A percentile compares a stretch with the other conserved stretches of the same genome.
These are phyloP conservation scores for Fusarium algeriense DNA, from an alignment of 2,329 filamentous ascomycete genomes.

Conservation along the genomic window DNA sequence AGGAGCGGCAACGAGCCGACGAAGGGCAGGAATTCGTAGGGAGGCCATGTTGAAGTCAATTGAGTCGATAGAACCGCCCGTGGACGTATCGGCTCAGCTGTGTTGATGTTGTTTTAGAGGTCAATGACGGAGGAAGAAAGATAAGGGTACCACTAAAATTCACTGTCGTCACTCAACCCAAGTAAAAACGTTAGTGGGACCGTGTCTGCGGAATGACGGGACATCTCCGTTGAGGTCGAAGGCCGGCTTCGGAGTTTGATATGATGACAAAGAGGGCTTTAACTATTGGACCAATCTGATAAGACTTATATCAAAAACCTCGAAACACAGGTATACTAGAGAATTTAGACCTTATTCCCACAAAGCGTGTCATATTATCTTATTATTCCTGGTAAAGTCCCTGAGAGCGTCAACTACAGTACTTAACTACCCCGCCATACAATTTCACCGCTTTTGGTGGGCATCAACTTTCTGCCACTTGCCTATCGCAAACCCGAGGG, in stretches of 20 bases:
- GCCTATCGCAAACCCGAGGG: conserved; percentile 16
- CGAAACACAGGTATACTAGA: neutral
- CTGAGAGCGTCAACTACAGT: neutral
- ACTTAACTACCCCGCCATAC: conserved; percentile 42
- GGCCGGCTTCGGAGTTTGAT: conserved; percentile 46
- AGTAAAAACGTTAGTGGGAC: conserved; percentile 37
- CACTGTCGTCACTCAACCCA: conserved; percentile 42
- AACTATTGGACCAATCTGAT: conserved; percentile 42
- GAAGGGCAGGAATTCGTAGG: conserved; percentile 61
- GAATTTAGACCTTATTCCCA: neutral
- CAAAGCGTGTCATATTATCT: neutral
- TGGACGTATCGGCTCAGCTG: conserved; percentile 14
- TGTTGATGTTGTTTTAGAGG: conserved; percentile 4
- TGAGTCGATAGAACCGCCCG: conserved; percentile 2
- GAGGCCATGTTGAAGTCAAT: conserved; percentile 59
- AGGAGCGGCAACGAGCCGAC: conserved; percentile 56
- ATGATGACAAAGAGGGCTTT: conserved; percentile 44
- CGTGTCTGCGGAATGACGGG: conserved; percentile 16
- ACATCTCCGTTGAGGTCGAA: conserved; percentile 14
- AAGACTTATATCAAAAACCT: conserved; percentile 22
- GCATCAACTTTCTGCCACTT: conserved; percentile 40
- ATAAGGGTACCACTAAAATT: conserved; percentile 34
- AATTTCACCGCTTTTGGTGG: conserved; percentile 46
- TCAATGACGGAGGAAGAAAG: conserved; percentile 25
- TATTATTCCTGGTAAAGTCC: neutral